Evolutionary conservation across 371 early-diverging fungal species (phyloP), one percentile per base, ranked within the genome.

Genomic region (Lichtheimia corymbifera): DNA sequence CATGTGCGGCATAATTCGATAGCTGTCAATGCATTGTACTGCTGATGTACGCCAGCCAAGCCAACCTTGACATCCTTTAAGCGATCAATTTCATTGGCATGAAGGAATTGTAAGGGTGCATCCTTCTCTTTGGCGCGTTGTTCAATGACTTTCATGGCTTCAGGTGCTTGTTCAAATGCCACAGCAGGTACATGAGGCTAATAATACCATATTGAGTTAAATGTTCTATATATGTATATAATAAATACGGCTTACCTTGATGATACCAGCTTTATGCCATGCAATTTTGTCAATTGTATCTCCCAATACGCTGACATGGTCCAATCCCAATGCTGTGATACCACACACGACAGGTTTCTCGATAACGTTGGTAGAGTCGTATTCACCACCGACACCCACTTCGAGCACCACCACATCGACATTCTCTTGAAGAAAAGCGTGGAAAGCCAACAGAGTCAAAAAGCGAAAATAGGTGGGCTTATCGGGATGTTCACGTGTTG

Each of bases 201-300:
- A 9, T 28, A 1, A 35, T 85, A 65, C 28, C 50, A 24, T 4
- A 27, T 49, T 49, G 9, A 35, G 35, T 35, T 35, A 35, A 35
- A 35, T 35, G 35, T 35, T 35, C 35, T 11, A 35, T 35, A 35
- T 35, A 35, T 35, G 35, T 35, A 35, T 35, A 35, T 35, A 35
- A 2, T 9, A 9, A 2, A 35, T 11, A 35, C 4, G 27, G 27
- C 44, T 50, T 64, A 76, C 77, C 77, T 97, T 96, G 67, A 93
- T 90, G 45, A 96, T 95, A 1, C 97, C 96, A 35, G 90, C 91
- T 65, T 96, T 98, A 73, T 98, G 93, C 94, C 93, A 93, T 27
- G 96, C 96, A 71, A 98, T 96, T 61, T 88, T 74, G 24, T 80
- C 85, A 51, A 93, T 71, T 0, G 92, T 93, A 41, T 87, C 68